These are phyloP conservation scores for Calvatia gigantea DNA, from an alignment of 768 basidiomycete genomes.

Conservation along the genomic window DNA sequence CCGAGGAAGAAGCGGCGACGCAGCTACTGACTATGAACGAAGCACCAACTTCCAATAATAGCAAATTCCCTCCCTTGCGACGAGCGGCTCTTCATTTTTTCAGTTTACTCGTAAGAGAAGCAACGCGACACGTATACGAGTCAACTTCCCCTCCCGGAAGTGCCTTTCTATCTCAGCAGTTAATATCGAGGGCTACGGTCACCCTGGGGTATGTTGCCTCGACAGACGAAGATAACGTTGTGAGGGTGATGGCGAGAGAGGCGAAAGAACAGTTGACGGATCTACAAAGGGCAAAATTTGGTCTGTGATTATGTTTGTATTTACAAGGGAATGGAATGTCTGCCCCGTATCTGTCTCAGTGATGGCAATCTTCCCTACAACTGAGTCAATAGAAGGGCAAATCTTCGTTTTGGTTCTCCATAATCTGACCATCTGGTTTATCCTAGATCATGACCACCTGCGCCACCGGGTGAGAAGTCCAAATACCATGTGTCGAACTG, in stretches of 20 bases:
- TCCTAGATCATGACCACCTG: slow-evolving; percentile 6
- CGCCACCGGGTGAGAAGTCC: slow-evolving; percentile 4
- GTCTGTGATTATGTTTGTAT: slow-evolving; percentile 21
- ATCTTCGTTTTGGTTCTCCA: slow-evolving; percentile 51
- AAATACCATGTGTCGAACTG: not conserved
- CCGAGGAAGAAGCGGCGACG: slow-evolving; percentile 18
- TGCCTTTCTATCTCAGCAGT: slow-evolving; percentile 27
- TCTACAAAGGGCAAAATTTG: slow-evolving; percentile 44
- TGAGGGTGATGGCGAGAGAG: slow-evolving; percentile 76
- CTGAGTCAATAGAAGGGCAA: slow-evolving; percentile 84
- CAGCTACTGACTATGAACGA: slow-evolving; percentile 41
- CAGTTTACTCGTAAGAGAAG: slow-evolving; percentile 60
- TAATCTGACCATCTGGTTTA: slow-evolving; percentile 8
- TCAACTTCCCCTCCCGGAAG: slow-evolving; percentile 1
- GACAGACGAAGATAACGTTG: slow-evolving; percentile 70
- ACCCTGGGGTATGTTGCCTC: slow-evolving; percentile 67
- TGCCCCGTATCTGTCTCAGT: slow-evolving; percentile 96
- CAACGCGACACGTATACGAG: slow-evolving; percentile 50
- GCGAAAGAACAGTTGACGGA: slow-evolving; percentile 51
- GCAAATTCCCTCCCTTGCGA: slow-evolving; percentile 76
- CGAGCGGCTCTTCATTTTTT: slow-evolving; percentile 88
- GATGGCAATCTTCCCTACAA: slow-evolving; percentile 52
- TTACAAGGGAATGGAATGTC: slow-evolving; percentile 26
- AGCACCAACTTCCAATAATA: slow-evolving; percentile 52
- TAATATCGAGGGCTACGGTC: slow-evolving; percentile 47